These are phyloP conservation scores for Macrophomina tecta DNA, from an alignment of 2,329 filamentous ascomycete species.

Conservation along the genomic window DNA sequence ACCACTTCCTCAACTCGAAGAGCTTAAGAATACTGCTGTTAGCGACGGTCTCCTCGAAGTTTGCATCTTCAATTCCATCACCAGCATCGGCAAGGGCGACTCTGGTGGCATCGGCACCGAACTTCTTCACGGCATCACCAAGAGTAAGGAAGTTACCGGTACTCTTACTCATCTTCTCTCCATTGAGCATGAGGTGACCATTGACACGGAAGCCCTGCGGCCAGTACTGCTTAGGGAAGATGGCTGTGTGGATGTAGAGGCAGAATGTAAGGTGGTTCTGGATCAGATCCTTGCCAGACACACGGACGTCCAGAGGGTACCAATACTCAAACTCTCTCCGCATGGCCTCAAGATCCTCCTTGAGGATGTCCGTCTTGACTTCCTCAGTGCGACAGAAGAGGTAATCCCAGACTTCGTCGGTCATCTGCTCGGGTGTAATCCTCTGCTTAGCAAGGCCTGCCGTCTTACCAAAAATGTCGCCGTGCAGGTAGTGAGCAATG, in stretches of 20 bases:
- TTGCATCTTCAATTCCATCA: conserved; percentile 92
- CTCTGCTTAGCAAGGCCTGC: conserved; percentile 65
- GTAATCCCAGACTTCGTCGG: conserved; percentile 95
- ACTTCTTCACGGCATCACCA: conserved; percentile 84
- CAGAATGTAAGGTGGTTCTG: conserved; percentile 94
- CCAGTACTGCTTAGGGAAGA: conserved; percentile 90
- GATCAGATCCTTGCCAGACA: conserved; percentile 77
- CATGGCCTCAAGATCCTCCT: conserved; percentile 77
- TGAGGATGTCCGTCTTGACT: conserved; percentile 75
- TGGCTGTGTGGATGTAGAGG: conserved; percentile 89
- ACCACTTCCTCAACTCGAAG: conserved; percentile 86
- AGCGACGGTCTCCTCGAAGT: conserved; percentile 94
- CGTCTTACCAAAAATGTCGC: conserved; percentile 81
- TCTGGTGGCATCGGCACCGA: conserved; percentile 89
- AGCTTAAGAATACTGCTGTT: conserved; percentile 90
- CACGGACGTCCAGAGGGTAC: conserved; percentile 88
- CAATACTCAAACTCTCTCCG: conserved; percentile 95
- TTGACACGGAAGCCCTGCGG: conserved; percentile 85
- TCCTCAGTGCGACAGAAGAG: conserved; percentile 82
- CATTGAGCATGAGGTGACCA: conserved; percentile 91
- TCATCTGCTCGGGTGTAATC: conserved; percentile 84
- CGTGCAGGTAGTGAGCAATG: conserved; percentile 70
- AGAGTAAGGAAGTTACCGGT: conserved; percentile 97
- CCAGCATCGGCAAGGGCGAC: conserved; percentile 94
- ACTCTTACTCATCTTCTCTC: conserved; percentile 98